Base-by-base conservation (phyloP, 2,329 filamentous ascomycete genomes). In the Fusarium proliferatum region DNA sequence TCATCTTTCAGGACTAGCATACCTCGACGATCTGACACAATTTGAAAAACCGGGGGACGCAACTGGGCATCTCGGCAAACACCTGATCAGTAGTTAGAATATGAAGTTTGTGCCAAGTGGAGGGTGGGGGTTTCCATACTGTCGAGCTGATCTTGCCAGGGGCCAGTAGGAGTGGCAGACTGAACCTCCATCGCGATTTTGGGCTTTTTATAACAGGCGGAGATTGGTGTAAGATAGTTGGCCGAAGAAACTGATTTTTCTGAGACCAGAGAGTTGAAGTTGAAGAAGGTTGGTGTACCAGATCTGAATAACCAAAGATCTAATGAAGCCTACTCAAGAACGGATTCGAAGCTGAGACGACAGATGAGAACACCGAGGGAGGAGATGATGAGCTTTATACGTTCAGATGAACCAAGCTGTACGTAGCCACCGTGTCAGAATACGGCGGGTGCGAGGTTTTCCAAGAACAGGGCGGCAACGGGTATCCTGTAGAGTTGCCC, bases 21-120 rank as follows among this genome's bases (percentile, higher is more conserved):
- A 93, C 92, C 92, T 88, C 92, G 88, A 80, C 92, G 89, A 82
- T 94, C 93, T 77, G 93, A 94, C 58, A 93, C 88, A 76, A 93
- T 90, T 79, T 92, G 90, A 80, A 91, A 95, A 60, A 88, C 83
- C 12, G 92, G 92, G 55, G 85, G 81, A 48, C 83, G 81, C 45
- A 89, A 79, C 69, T 89, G 86, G 61, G 84, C 84, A 68, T 85
- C 84, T 64, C 85, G 86, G 80, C 91, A 93, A 72, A 88, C 85
- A 64, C 88, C 91, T 93, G 62, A 61, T 49, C 41, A 64, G 46
- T 62, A 56, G 65, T 67, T 61, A 72, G 60, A 13, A 65, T 39
- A 12, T 21, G 61, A 21, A 49, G 43, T 19, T 55, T 53, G 69
- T 45, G 17, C 16, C 46, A 36, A 36, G 28, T 21, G 17, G 30